Evolutionary conservation across 2,329 filamentous ascomycete genomes (phyloP).

Genomic region (Penicillium corylophilum): DNA sequence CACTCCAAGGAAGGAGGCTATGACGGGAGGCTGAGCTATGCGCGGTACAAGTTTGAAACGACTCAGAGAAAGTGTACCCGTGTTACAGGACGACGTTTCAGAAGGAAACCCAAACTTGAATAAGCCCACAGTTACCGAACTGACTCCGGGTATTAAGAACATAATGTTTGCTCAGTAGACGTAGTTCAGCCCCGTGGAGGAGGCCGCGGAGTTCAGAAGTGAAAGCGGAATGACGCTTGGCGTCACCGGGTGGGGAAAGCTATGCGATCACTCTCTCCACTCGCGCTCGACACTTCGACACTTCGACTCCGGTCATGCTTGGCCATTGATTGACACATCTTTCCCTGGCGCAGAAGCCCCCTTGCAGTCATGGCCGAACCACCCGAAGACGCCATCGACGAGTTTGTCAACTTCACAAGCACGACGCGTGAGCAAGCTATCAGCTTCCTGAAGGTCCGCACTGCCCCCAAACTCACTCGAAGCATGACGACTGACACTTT

Average conservation of each 20-base stretch:
- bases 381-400: conserved; percentile 41
- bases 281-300: not conserved
- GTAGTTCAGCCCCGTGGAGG: not conserved
- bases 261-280: conserved; percentile 9
- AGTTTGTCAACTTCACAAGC: conserved; percentile 44
- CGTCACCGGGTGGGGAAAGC: conserved; percentile 29
- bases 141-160: too few species aligned
- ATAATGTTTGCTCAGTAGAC: too few species aligned
- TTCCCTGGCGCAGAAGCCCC: not conserved
- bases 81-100: too few species aligned
- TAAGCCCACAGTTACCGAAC: too few species aligned
- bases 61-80: too few species aligned
- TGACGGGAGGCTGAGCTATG: too few species aligned
- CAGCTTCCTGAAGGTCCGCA: conserved; percentile 40
- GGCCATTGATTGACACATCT: not conserved
- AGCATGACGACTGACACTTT: conserved; percentile 10
- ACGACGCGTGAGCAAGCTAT: conserved; percentile 41
- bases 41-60: too few species aligned
- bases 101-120: too few species aligned
- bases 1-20: too few species aligned
- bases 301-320: not conserved
- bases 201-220: not conserved
- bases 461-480: not conserved
- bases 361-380: conserved; percentile 37
- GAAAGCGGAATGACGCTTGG: conserved; percentile 20